Conservation (phyloP, 2,329 filamentous ascomycete species). For the Apiospora rasikravindrae region DNA sequence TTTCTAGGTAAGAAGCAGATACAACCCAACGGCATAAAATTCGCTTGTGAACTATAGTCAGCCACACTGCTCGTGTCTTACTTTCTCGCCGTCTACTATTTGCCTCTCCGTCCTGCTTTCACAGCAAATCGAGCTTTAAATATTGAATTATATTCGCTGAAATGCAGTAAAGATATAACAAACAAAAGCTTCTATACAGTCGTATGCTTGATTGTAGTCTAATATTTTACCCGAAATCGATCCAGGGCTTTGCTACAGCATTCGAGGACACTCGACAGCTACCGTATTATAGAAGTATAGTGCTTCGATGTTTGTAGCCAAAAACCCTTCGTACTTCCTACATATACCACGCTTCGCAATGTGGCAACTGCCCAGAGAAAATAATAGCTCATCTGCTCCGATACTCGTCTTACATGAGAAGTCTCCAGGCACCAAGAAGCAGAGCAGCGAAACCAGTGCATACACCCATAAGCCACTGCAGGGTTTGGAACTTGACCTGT, state of each 20-base stretch:
- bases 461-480: constrained; percentile 97
- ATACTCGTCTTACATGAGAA: constrained; percentile 61
- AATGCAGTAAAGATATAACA: not conserved
- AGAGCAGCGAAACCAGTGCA: constrained; percentile 71
- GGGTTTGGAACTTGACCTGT: constrained; percentile 95
- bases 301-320: no score
- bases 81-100: not conserved
- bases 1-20: not conserved
- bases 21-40: not conserved
- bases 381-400: not conserved
- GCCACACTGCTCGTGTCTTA: not conserved
- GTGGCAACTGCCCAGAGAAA: not conserved
- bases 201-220: not conserved
- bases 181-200: not conserved
- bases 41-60: not conserved
- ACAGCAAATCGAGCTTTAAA: not conserved
- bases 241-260: not conserved
- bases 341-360: not conserved
- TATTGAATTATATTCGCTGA: not conserved
- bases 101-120: not conserved
- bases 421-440: constrained; percentile 71
- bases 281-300: not conserved
- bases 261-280: no score
- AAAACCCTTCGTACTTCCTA: not conserved
- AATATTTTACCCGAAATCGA: no score